Conservation (phyloP, 805 yeast genomes). For the Teunomyces kruisii region DNA sequence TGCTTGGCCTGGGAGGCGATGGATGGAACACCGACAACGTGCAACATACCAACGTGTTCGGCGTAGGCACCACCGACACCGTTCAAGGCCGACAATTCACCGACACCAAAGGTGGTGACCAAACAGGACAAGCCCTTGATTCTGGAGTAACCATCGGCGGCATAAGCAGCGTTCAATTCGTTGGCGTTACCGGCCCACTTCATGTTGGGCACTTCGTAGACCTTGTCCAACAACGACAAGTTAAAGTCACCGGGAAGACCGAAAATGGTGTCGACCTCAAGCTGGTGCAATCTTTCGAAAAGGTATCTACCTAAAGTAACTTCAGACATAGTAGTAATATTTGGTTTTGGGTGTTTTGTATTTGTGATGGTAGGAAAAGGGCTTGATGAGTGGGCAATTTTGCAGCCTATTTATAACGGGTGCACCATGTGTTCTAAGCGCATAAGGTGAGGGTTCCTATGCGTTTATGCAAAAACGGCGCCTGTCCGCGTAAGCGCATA, state of each 20-base stretch:
- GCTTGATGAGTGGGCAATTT: background rate
- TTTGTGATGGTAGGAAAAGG: background rate
- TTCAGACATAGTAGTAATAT: conserved; percentile 20
- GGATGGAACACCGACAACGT: conserved; percentile 36
- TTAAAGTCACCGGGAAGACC: conserved; percentile 38
- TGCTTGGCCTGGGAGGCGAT: conserved; percentile 34
- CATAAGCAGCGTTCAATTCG: conserved; percentile 30
- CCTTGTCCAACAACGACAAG: conserved; percentile 32
- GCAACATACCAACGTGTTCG: conserved; percentile 36
- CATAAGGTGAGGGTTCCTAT: conserved; percentile 2
- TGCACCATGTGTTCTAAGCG: background rate
- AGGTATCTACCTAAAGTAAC: conserved; percentile 30
- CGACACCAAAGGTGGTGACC: conserved; percentile 36
- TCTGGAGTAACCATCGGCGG: conserved; percentile 27
- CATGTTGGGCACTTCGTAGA: conserved; percentile 26
- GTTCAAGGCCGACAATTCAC: conserved; percentile 36
- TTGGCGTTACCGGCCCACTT: conserved; percentile 40
- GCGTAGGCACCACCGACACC: conserved; percentile 37
- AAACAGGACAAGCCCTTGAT: conserved; percentile 28
- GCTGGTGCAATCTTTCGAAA: conserved; percentile 33
- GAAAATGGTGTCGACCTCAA: conserved; percentile 29
- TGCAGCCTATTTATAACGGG: conserved; percentile 2
- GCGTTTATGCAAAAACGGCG: conserved; percentile 1
- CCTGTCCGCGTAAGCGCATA: conserved; percentile 2
- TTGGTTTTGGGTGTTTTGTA: background rate